These are phyloP conservation scores for Murraya paniculata DNA, from an alignment of 345 rosid genomes.

Conservation along the genomic window DNA sequence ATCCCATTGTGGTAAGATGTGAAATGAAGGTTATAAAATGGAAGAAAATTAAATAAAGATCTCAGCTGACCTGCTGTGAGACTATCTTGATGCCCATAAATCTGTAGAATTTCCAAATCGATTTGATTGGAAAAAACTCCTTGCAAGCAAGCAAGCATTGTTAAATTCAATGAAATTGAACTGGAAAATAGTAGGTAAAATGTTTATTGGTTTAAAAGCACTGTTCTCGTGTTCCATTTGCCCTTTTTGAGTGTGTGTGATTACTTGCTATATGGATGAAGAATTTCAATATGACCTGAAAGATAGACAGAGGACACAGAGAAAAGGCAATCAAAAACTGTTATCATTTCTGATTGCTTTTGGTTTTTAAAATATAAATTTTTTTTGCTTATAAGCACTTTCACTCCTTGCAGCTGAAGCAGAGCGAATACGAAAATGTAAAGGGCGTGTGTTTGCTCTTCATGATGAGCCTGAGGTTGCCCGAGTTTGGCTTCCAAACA, in stretches of 20 bases:
- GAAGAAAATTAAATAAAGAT: background rate
- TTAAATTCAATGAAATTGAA: background rate
- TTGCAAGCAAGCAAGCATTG: background rate
- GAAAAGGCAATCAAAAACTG: background rate
- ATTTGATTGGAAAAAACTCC: background rate
- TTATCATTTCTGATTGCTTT: constrained; percentile 6
- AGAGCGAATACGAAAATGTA: constrained; percentile 84
- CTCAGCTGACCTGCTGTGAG: background rate
- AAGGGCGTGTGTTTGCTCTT: constrained; percentile 94
- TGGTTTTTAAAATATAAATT: background rate
- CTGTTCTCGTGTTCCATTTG: background rate
- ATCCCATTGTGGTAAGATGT: background rate
- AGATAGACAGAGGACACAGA: background rate
- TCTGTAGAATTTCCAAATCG: background rate
- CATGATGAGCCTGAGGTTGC: constrained; percentile 94
- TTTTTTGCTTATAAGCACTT: background rate
- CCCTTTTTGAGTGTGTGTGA: background rate
- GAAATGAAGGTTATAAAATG: background rate
- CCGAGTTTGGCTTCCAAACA: constrained; percentile 95
- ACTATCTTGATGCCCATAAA: background rate
- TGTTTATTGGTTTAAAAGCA: background rate
- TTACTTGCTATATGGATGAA: background rate
- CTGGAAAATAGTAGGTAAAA: background rate
- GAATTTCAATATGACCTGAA: background rate
- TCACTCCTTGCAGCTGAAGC: constrained; percentile 63